Evolutionary conservation across 495 filamentous ascomycete species (phyloP).

Genomic region (Penicillium robsamsonii): DNA sequence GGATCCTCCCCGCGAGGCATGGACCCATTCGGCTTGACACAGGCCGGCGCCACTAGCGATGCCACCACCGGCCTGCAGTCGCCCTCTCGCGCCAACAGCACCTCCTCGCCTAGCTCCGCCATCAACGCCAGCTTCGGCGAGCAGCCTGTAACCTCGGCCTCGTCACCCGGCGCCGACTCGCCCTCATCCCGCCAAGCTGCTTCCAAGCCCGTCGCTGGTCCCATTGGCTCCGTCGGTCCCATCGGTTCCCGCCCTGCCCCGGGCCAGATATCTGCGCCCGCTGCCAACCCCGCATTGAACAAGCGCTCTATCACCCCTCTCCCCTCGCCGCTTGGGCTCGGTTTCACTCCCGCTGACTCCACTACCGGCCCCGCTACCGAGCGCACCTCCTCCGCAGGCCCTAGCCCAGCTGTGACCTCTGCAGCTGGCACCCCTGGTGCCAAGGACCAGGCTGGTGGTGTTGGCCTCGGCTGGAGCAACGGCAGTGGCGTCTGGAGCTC

Average conservation of each 20-base stretch:
- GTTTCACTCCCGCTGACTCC: slow-evolving; percentile 60
- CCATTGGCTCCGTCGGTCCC: slow-evolving; percentile 73
- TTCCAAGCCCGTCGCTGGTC: slow-evolving; percentile 51
- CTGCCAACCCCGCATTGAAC: slow-evolving; percentile 63
- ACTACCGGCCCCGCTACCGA: slow-evolving; percentile 48
- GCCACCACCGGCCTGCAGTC: slow-evolving; percentile 53
- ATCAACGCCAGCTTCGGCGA: slow-evolving; percentile 64
- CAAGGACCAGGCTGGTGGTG: slow-evolving; percentile 51
- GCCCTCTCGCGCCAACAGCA: slow-evolving; percentile 81
- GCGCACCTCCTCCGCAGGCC: slow-evolving; percentile 58
- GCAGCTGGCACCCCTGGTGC: slow-evolving; percentile 24
- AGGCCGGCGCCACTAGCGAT: slow-evolving; percentile 42
- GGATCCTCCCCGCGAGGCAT: slow-evolving; percentile 61
- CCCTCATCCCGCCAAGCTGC: slow-evolving; percentile 63
- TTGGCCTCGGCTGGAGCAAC: slow-evolving; percentile 67
- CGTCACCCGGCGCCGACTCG: slow-evolving; percentile 87
- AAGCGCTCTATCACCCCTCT: slow-evolving; percentile 90
- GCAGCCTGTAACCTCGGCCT: slow-evolving; percentile 82
- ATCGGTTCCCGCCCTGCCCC: slow-evolving; percentile 84
- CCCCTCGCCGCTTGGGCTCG: slow-evolving; percentile 77
- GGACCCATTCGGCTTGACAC: slow-evolving; percentile 58
- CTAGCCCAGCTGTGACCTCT: slow-evolving; percentile 52
- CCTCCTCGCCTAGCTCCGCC: slow-evolving; percentile 68
- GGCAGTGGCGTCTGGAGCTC: slow-evolving; percentile 73
- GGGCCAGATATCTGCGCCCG: slow-evolving; percentile 43